These are phyloP conservation scores for Hansenula sp. DNA, from an alignment of 1,139 yeast species.

Conservation along the genomic window DNA sequence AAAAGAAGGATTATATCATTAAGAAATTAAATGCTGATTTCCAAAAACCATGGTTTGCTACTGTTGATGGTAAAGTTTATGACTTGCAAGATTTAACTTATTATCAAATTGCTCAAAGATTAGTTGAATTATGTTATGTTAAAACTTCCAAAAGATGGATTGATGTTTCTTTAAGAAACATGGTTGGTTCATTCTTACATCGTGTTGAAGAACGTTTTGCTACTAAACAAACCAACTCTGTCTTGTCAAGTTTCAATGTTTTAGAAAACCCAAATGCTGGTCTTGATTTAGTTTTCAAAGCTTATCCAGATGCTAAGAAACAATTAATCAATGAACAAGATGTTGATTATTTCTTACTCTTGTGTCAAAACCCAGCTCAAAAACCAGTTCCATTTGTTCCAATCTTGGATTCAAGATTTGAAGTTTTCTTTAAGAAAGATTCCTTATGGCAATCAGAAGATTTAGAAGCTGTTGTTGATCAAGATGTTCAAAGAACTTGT, in stretches of 20 bases:
- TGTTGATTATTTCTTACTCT: slow-evolving; percentile 83
- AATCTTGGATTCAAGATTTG: slow-evolving; percentile 88
- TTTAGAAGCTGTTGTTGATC: slow-evolving; percentile 91
- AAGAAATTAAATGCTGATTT: slow-evolving; percentile 83
- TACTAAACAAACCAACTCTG: slow-evolving; percentile 47
- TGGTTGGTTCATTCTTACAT: slow-evolving; percentile 81
- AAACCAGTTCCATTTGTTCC: slow-evolving; percentile 99
- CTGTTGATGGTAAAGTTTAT: slow-evolving; percentile 63
- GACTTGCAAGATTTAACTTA: slow-evolving; percentile 96
- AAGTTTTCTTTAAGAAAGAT: slow-evolving; percentile 95
- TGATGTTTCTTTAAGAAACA: slow-evolving; percentile 79
- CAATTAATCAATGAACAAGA: slow-evolving; percentile 95
- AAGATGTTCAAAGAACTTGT: slow-evolving; percentile 97
- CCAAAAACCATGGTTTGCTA: slow-evolving; percentile 95
- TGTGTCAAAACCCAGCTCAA: slow-evolving; percentile 80
- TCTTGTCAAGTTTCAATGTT: slow-evolving; percentile 69
- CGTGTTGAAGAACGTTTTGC: slow-evolving; percentile 97
- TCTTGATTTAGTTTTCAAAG: slow-evolving; percentile 53
- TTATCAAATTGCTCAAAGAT: slow-evolving; percentile 82
- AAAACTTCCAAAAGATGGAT: slow-evolving; percentile 82
- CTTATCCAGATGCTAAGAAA: slow-evolving; percentile 67
- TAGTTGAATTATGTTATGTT: slow-evolving; percentile 86
- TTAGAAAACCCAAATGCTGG: slow-evolving; percentile 64
- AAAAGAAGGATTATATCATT: slow-evolving; percentile 86
- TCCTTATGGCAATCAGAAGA: slow-evolving; percentile 99